Percentiles rank a stretch among this genome's conserved stretches.
These are phyloP conservation scores for Debaryomyces tyrocola DNA, from an alignment of 805 yeast genomes.

Conservation along the genomic window DNA sequence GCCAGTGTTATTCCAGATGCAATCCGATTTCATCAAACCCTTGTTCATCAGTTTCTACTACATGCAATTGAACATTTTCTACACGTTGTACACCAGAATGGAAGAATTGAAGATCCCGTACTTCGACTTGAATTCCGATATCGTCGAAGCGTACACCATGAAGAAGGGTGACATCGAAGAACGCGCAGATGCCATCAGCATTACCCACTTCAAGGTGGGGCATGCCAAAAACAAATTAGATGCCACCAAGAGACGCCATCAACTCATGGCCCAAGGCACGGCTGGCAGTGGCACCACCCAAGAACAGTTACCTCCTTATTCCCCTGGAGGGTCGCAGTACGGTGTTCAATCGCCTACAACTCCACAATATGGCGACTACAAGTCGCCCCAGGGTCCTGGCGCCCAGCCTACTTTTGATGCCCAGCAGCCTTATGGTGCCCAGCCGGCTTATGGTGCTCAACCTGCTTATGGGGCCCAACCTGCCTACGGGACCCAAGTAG, in stretches of 20 bases:
- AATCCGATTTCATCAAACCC: slow-evolving; percentile 90
- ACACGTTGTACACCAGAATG: slow-evolving; percentile 86
- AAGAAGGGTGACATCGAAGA: slow-evolving; percentile 94
- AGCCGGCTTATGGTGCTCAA: slow-evolving; percentile 13
- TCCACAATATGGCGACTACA: slow-evolving; percentile 9
- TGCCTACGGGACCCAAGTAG: slow-evolving; percentile 3
- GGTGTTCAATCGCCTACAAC: slow-evolving; percentile 14
- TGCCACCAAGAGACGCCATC: slow-evolving; percentile 75
- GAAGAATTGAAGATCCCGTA: slow-evolving; percentile 97
- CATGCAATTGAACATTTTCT: slow-evolving; percentile 97
- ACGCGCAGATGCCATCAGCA: slow-evolving; percentile 82
- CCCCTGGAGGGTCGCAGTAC: slow-evolving; percentile 29
- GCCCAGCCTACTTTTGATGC: slow-evolving; percentile 5
- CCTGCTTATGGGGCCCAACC: slow-evolving; percentile 9
- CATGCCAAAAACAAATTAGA: slow-evolving; percentile 85
- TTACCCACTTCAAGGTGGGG: slow-evolving; percentile 87
- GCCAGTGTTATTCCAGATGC: slow-evolving; percentile 83
- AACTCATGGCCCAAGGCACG: slow-evolving; percentile 17
- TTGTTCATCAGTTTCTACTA: slow-evolving; percentile 90
- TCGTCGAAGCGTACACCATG: slow-evolving; percentile 70
- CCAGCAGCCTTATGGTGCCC: slow-evolving; percentile 6
- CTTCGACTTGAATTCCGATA: slow-evolving; percentile 83
- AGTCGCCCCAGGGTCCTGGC: slow-evolving; percentile 14
- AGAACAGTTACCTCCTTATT: slow-evolving; percentile 35
- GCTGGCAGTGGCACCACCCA: slow-evolving; percentile 20